Percentiles rank a stretch among this genome's conserved stretches.
Evolutionary conservation across 768 basidiomycete species (phyloP).

Genomic region (Naganishia onofrii): DNA sequence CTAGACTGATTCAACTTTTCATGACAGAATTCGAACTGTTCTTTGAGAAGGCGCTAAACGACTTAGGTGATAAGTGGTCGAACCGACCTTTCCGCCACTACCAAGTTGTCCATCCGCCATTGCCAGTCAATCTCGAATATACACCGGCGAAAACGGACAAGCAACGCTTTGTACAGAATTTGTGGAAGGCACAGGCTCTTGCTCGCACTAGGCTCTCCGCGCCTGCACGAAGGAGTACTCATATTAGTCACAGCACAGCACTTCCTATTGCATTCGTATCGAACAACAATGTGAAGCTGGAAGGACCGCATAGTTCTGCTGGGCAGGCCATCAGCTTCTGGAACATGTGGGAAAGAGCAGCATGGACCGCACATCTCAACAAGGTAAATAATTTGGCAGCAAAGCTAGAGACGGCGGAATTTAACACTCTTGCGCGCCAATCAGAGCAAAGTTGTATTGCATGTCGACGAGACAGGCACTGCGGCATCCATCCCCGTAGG

Average conservation of each 20-base stretch:
- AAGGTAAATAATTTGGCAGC: slow-evolving; percentile 61
- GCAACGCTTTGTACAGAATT: slow-evolving; percentile 76
- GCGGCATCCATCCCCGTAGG: slow-evolving; percentile 78
- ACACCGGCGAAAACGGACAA: slow-evolving; percentile 66
- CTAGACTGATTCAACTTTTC: neutral
- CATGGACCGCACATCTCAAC: slow-evolving; percentile 61
- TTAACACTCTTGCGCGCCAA: neutral
- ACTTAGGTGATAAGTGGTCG: slow-evolving; percentile 81
- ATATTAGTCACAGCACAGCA: neutral
- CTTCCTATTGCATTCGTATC: slow-evolving; percentile 29
- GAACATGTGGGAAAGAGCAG: slow-evolving; percentile 77
- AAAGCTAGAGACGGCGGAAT: neutral
- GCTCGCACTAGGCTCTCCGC: slow-evolving; percentile 71
- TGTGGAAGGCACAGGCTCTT: slow-evolving; percentile 83
- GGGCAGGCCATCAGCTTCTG: slow-evolving; percentile 68
- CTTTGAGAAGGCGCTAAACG: slow-evolving; percentile 75
- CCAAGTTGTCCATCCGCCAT: slow-evolving; percentile 73
- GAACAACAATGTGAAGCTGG: slow-evolving; percentile 2
- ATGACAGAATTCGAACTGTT: slow-evolving; percentile 75
- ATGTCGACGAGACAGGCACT: slow-evolving; percentile 72
- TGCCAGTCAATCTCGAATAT: slow-evolving; percentile 66
- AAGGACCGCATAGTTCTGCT: slow-evolving; percentile 23
- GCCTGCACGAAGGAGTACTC: slow-evolving; percentile 58
- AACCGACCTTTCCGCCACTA: slow-evolving; percentile 78
- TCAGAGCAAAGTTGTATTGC: slow-evolving; percentile 82